Evolutionary conservation across 1,139 yeast genomes (phyloP), one percentile per base, ranked within the genome.

Genomic region (Sugiyamaella grinbergsii): DNA sequence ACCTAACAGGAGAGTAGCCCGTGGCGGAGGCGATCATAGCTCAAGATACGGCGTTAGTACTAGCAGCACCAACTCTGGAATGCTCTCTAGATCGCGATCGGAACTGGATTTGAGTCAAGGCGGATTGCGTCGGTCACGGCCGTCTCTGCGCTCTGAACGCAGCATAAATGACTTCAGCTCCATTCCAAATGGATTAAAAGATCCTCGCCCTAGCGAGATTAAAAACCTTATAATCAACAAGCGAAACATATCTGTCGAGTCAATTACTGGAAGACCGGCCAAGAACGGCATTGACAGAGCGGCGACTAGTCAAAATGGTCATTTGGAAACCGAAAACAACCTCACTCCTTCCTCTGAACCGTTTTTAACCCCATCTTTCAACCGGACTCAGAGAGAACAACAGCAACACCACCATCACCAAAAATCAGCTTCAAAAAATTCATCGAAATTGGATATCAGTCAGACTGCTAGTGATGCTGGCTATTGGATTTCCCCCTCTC

Each of bases 401-500:
- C 41, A 26, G 5, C 29, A 26, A 16, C 22, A 33, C 33, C 38
- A 20, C 13, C 29, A 45, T 11, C 19, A 20, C 39, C 38, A 18
- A 32, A 11, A n/a, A 24, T 7, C 31, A 6, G 24, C 11, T 36
- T 8, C 5, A 32, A 15, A 38, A 26, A 20, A 22, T 11, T 11
- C 10, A 42, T 11, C n/a, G 11, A 22, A 20, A 10, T 42, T 56
- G 29, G 62, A 55, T 22, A 52, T 57, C 42, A 53, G 58, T 53
- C 57, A 55, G 42, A 54, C 57, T 13, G 63, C 68, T 1, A 52
- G 63, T 15, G 63, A 64, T 18, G 74, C 75, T 31, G 90, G 82
- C 1, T 90, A 90, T 66, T 90, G 96, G 94, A 81, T 89, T 53
- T 76, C 83, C 1, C 97, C 97, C 0, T 69, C 86, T 0, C 71